These are phyloP conservation scores for Sclerotinia glacialis DNA, from an alignment of 2,329 filamentous ascomycete genomes.

Conservation along the genomic window DNA sequence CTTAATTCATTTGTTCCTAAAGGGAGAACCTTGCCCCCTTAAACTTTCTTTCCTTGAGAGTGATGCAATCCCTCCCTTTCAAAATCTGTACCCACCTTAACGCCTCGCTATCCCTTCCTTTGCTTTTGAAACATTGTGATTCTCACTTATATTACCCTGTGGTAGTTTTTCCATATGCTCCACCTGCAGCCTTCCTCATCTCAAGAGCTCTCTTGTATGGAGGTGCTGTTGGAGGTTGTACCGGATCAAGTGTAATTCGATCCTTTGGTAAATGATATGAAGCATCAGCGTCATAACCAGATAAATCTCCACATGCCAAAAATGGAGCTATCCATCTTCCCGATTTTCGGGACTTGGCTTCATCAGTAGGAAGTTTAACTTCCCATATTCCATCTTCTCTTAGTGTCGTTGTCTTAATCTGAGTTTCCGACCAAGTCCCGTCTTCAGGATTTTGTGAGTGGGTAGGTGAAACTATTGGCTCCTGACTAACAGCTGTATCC, in stretches of 20 bases:
- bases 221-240: conserved; percentile 93
- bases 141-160: neutral
- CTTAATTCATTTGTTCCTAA: neutral
- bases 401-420: conserved; percentile 11
- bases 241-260: conserved; percentile 81
- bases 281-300: conserved; percentile 91
- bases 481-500: conserved; percentile 43
- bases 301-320: conserved; percentile 93
- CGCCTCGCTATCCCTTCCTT: conserved; percentile 9
- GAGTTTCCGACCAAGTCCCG: conserved; percentile 44
- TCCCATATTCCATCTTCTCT: conserved; percentile 34
- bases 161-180: conserved; percentile 48
- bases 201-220: conserved; percentile 92
- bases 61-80: neutral
- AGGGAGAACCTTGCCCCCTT: neutral
- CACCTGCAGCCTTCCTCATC: conserved; percentile 71
- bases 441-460: conserved; percentile 47
- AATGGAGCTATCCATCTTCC: conserved; percentile 87
- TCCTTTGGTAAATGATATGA: conserved; percentile 87
- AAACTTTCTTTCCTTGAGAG: neutral
- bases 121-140: neutral
- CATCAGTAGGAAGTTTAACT: conserved; percentile 34
- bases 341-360: conserved; percentile 46
- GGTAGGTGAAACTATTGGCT: conserved; percentile 45
- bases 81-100: neutral